A percentile compares a stretch with the other conserved stretches of the same genome.
Evolutionary conservation across 805 yeast genomes (phyloP).

Genomic region (Kazachstania taianensis): DNA sequence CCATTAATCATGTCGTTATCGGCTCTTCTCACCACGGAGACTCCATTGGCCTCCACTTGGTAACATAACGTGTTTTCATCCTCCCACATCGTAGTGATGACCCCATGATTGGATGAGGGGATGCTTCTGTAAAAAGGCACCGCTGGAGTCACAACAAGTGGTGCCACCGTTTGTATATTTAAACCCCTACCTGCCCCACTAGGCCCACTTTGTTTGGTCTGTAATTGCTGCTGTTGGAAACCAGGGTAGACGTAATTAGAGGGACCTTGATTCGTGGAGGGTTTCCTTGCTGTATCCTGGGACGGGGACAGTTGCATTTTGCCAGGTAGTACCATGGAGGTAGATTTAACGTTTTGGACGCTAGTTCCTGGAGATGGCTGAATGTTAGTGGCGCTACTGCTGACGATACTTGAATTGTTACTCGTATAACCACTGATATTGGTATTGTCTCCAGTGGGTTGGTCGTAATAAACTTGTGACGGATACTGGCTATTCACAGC

Average conservation of each 20-base stretch:
- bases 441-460: no score
- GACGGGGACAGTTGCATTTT: no score
- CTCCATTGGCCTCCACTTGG: constrained; percentile 76
- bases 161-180: constrained; percentile 3
- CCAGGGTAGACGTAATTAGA: constrained; percentile 10
- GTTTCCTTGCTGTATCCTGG: no score
- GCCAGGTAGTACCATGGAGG: no score
- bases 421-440: no score
- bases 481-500: no score
- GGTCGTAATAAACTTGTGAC: no score
- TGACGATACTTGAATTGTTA: no score
- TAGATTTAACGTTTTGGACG: no score
- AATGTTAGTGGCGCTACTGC: no score
- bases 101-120: constrained; percentile 23
- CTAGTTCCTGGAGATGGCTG: no score
- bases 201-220: not conserved
- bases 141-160: constrained; percentile 2
- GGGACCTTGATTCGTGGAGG: no score
- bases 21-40: constrained; percentile 72
- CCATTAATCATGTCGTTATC: constrained; percentile 83
- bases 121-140: not conserved
- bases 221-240: constrained; percentile 7
- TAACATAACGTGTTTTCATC: constrained; percentile 78
- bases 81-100: constrained; percentile 85
- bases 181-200: not conserved